Percentiles rank a stretch among this genome's conserved stretches.
phyloP scores from a whole-genome alignment of 2,329 filamentous ascomycete species.

The Verticillium dahliae region DNA sequence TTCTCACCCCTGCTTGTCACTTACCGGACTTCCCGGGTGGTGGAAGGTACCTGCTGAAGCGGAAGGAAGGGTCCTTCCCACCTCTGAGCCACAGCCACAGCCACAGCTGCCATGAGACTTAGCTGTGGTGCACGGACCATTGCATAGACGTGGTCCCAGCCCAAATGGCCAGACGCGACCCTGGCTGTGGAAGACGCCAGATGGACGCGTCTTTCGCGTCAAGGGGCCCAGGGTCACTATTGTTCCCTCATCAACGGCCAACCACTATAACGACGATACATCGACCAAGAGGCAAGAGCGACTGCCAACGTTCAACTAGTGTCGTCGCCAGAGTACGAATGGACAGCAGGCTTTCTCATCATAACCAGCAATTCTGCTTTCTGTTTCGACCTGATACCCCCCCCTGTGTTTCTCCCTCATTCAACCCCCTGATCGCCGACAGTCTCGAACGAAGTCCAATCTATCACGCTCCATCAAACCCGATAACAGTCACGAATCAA shows the following conservation, averaged over 20 bases:
- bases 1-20: too few relatives aligned
- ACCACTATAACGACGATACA: background rate
- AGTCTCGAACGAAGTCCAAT: too few relatives aligned
- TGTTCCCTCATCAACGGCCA: background rate
- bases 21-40: too few relatives aligned
- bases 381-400: background rate
- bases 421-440: background rate
- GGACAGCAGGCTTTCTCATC: background rate
- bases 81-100: too few relatives aligned
- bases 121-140: too few relatives aligned
- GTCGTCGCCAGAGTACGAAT: background rate
- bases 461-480: too few relatives aligned
- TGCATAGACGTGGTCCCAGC: too few relatives aligned
- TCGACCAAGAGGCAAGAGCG: background rate
- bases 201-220: conserved; percentile 25
- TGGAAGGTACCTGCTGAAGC: too few relatives aligned
- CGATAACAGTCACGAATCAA: too few relatives aligned
- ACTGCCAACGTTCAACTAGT: background rate
- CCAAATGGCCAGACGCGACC: conserved; percentile 3
- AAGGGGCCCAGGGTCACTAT: background rate
- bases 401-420: background rate
- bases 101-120: too few relatives aligned
- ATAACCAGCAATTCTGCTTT: background rate
- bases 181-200: conserved; percentile 19
- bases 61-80: too few relatives aligned